Percentiles rank a stretch among this genome's conserved stretches.
phyloP scores from a whole-genome alignment of 192 early-diverging fungal genomes.

The Allomyces macrogynus region DNA sequence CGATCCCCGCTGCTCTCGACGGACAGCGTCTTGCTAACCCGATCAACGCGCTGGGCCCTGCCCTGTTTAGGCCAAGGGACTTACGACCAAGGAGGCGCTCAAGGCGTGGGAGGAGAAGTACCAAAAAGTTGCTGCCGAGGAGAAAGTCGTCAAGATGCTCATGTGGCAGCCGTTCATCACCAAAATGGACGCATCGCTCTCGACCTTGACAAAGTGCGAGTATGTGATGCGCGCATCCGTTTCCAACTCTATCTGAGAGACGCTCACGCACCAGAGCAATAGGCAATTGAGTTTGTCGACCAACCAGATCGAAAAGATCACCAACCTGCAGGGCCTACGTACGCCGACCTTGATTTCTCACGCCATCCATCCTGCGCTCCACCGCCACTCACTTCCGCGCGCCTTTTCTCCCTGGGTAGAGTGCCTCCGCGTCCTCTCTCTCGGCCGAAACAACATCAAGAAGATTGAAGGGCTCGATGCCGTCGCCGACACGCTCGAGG shows the following conservation, averaged over 20 bases:
- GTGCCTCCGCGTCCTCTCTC: slow-evolving; percentile 22
- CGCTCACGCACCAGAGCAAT: neutral
- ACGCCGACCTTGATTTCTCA: neutral
- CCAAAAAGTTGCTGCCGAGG: slow-evolving; percentile 15
- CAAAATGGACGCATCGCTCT: slow-evolving; percentile 31
- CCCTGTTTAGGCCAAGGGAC: slow-evolving; percentile 4
- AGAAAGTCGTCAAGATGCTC: slow-evolving; percentile 21
- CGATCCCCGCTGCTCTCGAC: too few relatives aligned
- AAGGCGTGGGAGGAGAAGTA: slow-evolving; percentile 21
- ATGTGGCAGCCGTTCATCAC: slow-evolving; percentile 27
- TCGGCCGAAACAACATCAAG: slow-evolving; percentile 30
- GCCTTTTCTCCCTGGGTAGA: neutral
- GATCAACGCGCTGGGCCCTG: too few relatives aligned
- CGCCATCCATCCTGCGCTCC: neutral
- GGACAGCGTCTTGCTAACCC: too few relatives aligned
- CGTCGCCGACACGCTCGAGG: slow-evolving; percentile 30
- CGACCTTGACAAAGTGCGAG: slow-evolving; percentile 20
- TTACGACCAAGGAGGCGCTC: slow-evolving; percentile 9
- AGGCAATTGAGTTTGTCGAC: slow-evolving; percentile 29
- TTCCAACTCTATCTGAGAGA: slow-evolving; percentile 3
- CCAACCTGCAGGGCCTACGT: slow-evolving; percentile 20
- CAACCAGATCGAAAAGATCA: slow-evolving; percentile 32
- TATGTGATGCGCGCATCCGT: slow-evolving; percentile 2
- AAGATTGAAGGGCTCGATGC: slow-evolving; percentile 37
- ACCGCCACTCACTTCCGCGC: too few relatives aligned